Conservation (phyloP, 495 filamentous ascomycete genomes). For the Penicillium dipodomyicola region DNA sequence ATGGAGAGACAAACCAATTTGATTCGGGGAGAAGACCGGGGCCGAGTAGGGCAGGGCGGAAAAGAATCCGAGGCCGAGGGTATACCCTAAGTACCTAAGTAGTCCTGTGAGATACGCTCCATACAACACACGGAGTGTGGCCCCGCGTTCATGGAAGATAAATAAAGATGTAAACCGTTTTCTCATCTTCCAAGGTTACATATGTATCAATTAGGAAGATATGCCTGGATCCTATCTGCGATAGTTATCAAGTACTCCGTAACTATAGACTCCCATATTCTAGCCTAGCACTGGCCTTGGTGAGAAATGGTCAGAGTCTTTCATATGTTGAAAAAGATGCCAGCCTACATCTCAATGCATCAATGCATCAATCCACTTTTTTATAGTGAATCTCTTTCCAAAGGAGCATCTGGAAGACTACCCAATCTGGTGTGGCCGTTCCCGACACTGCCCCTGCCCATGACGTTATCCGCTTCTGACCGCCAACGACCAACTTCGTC, state of each 20-base stretch:
- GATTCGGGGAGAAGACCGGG: constrained; percentile 20
- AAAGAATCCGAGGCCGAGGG: constrained; percentile 29
- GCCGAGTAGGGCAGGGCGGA: constrained; percentile 19
- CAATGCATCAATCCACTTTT: no score
- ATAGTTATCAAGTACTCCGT: no score
- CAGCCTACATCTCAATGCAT: no score
- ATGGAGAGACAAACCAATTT: neutral
- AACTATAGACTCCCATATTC: no score
- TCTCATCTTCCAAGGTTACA: no score
- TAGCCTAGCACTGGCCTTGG: no score
- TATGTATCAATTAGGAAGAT: no score
- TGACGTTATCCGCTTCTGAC: constrained; percentile 30
- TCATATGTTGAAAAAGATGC: no score
- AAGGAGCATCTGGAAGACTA: neutral
- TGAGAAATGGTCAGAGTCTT: no score
- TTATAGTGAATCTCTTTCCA: neutral
- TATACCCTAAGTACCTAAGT: no score
- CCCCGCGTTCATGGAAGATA: neutral
- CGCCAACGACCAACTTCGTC: constrained; percentile 18
- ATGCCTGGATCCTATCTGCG: no score
- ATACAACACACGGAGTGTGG: no score
- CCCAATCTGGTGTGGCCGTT: constrained; percentile 13
- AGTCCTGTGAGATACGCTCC: neutral
- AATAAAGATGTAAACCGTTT: neutral
- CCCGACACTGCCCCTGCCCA: constrained; percentile 8